These are phyloP conservation scores for Ceratocystis ficicola DNA, from an alignment of 2,329 filamentous ascomycete species.

Conservation along the genomic window DNA sequence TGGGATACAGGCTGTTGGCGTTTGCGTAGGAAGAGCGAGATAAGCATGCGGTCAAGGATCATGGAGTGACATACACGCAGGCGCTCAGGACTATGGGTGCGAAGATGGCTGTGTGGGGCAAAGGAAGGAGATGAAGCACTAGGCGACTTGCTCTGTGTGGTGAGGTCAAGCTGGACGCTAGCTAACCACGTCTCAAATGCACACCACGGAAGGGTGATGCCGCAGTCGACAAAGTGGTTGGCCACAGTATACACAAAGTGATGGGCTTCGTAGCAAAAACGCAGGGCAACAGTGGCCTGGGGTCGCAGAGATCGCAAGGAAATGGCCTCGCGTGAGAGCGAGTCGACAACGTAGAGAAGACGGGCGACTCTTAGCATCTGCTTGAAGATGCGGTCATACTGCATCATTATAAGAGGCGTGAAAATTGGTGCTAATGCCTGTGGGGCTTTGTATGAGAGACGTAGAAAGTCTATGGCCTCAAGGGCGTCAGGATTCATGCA, in stretches of 20 bases:
- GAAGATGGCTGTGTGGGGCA: conserved; percentile 26
- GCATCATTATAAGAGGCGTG: conserved; percentile 54
- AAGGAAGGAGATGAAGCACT: neutral
- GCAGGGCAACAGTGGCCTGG: conserved; percentile 29
- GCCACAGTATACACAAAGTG: conserved; percentile 64
- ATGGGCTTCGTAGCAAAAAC: conserved; percentile 64
- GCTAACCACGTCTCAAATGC: conserved; percentile 55
- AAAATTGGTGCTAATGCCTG: conserved; percentile 60
- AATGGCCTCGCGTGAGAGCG: conserved; percentile 48
- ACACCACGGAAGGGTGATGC: conserved; percentile 61
- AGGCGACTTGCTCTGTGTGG: conserved; percentile 28
- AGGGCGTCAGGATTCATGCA: conserved; percentile 74
- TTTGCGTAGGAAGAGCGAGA: conserved; percentile 59
- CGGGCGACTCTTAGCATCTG: conserved; percentile 64
- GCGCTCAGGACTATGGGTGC: conserved; percentile 49
- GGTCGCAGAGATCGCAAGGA: conserved; percentile 29
- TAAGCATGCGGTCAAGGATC: conserved; percentile 63
- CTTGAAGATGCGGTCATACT: conserved; percentile 79
- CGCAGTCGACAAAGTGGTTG: conserved; percentile 69
- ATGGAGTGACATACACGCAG: conserved; percentile 59
- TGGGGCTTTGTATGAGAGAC: conserved; percentile 71
- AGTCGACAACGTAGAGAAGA: conserved; percentile 62
- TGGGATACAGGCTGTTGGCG: conserved; percentile 60
- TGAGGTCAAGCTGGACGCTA: conserved; percentile 47
- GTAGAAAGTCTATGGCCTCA: conserved; percentile 84